Evolutionary conservation across 1,284 basidiomycete species (phyloP).

Genomic region (Trichosporon sp.): DNA sequence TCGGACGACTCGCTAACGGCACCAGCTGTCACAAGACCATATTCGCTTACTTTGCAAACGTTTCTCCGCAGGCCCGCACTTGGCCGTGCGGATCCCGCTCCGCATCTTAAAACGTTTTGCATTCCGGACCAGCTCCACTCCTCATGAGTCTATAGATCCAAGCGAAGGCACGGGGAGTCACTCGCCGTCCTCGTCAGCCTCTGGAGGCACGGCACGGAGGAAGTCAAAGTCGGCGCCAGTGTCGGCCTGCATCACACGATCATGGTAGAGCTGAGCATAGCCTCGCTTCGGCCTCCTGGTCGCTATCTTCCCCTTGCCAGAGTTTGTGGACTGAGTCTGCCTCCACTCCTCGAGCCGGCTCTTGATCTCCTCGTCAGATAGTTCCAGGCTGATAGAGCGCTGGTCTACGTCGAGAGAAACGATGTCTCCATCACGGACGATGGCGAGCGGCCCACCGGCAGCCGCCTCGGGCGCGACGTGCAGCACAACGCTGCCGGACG

Average conservation of each 20-base stretch:
- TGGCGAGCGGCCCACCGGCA: conserved; percentile 41
- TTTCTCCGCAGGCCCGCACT: too few relatives aligned
- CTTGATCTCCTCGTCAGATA: conserved; percentile 27
- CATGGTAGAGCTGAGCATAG: conserved; percentile 36
- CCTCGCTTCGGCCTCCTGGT: conserved; percentile 24
- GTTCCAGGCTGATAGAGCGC: conserved; percentile 23
- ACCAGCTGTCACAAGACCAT: too few relatives aligned
- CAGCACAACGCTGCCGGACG: conserved; percentile 40
- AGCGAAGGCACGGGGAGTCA: too few relatives aligned
- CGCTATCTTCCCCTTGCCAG: neutral
- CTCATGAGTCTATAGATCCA: too few relatives aligned
- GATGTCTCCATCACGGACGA: conserved; percentile 39
- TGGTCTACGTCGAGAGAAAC: conserved; percentile 37
- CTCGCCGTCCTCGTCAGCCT: neutral
- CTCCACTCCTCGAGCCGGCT: conserved; percentile 25
- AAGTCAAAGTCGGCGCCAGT: conserved; percentile 43
- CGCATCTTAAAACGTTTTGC: too few relatives aligned
- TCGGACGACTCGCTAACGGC: too few relatives aligned
- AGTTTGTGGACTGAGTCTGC: neutral
- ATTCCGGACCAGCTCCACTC: too few relatives aligned
- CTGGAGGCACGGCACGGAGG: conserved; percentile 15
- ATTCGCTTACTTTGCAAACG: too few relatives aligned
- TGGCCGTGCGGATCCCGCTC: too few relatives aligned
- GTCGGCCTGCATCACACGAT: conserved; percentile 36
- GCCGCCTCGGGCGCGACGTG: conserved; percentile 46